Conservation (phyloP, 1,284 basidiomycete genomes). For the Schizophyllum amplum region DNA sequence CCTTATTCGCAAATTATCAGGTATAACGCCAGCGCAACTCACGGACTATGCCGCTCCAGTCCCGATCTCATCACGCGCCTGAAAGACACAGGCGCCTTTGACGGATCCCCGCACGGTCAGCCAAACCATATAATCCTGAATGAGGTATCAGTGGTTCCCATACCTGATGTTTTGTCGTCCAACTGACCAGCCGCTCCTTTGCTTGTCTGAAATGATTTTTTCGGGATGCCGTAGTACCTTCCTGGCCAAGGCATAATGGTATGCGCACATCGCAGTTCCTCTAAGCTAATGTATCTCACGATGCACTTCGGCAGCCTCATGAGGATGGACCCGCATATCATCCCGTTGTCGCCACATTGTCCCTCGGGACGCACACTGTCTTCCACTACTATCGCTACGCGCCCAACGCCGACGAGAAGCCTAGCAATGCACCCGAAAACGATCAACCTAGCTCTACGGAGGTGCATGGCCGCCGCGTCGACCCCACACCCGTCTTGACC, state of each 20-base stretch:
- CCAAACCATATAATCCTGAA: slow-evolving; percentile 88
- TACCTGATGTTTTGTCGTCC: slow-evolving; percentile 2
- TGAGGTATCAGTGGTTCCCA: slow-evolving; percentile 39
- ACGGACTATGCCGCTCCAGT: slow-evolving; percentile 28
- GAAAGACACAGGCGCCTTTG: slow-evolving; percentile 51
- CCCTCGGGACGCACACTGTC: slow-evolving; percentile 75
- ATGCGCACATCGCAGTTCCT: slow-evolving; percentile 16
- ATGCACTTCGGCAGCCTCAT: slow-evolving; percentile 59
- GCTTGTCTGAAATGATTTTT: slow-evolving; percentile 12
- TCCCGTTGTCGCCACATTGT: slow-evolving; percentile 85
- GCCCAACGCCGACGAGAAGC: slow-evolving; percentile 13
- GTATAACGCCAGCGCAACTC: slow-evolving; percentile 16
- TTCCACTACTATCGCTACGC: slow-evolving; percentile 81
- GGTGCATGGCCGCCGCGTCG: slow-evolving; percentile 40
- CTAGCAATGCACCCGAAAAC: slow-evolving; percentile 7
- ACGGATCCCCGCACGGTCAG: slow-evolving; percentile 46
- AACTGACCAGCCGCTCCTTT: slow-evolving; percentile 2
- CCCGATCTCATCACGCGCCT: slow-evolving; percentile 74
- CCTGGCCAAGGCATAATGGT: slow-evolving; percentile 92
- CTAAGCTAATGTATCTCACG: slow-evolving; percentile 7
- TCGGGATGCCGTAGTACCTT: slow-evolving; percentile 76
- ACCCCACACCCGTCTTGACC: slow-evolving; percentile 57
- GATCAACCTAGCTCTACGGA: background rate
- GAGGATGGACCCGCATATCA: slow-evolving; percentile 88
- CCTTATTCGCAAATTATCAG: background rate